phyloP scores from a whole-genome alignment of 73 alveolate genomes.

The Blepharisma japonicum region DNA sequence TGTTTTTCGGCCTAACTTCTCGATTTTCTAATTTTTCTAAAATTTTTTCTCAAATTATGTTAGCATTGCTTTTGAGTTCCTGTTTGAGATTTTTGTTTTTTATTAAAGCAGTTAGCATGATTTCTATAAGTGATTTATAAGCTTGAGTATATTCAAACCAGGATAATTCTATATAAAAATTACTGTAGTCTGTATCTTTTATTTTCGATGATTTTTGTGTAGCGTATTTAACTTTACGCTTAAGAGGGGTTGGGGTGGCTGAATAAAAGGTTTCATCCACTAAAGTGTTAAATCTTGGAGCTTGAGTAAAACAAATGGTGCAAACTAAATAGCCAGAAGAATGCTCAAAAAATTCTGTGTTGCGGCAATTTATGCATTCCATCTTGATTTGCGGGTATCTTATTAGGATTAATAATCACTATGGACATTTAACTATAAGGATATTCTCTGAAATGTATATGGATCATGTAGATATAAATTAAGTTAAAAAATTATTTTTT shows the following conservation, averaged over 20 bases:
- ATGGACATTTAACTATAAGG: no score
- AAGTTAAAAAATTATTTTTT: no score
- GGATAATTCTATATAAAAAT: background rate
- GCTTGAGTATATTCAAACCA: background rate
- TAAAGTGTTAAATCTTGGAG: no score
- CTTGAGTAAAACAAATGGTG: background rate
- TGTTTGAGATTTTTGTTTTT: background rate
- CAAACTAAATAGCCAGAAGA: slow-evolving; percentile 20
- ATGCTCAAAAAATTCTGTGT: background rate
- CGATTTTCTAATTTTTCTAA: background rate
- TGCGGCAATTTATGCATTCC: background rate
- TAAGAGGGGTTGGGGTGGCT: background rate
- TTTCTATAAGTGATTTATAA: background rate
- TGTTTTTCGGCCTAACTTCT: background rate
- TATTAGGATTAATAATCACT: no score
- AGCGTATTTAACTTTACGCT: background rate
- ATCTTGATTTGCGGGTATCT: background rate
- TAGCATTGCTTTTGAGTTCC: background rate
- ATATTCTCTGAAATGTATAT: no score
- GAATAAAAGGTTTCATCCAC: no score
- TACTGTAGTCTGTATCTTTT: background rate
- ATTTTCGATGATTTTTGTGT: background rate
- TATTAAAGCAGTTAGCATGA: background rate
- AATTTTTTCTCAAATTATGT: background rate
- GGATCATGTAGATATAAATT: no score